Conservation (phyloP, 1,284 basidiomycete genomes). For the Austroboletus novae-zelandiae region DNA sequence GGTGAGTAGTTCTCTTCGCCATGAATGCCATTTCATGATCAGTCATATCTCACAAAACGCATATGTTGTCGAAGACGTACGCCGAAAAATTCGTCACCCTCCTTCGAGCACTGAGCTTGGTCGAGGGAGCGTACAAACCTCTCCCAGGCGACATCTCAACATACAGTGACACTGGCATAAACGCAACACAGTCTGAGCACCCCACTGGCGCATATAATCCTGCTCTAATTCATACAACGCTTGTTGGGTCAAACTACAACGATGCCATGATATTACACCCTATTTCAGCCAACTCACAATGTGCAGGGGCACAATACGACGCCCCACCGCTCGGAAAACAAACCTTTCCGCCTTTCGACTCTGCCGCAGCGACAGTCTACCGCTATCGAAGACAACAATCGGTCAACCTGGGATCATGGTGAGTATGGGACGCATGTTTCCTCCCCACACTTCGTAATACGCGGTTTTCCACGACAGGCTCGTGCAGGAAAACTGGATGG, state of each 20-base stretch:
- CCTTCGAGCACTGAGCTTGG: constrained; percentile 16
- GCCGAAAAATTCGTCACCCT: constrained; percentile 7
- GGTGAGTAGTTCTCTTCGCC: background rate
- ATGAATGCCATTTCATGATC: too few relatives aligned
- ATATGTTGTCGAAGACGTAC: background rate
- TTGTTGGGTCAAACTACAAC: background rate
- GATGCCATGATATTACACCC: constrained; percentile 1
- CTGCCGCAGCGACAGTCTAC: constrained; percentile 15
- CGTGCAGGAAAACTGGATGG: constrained; percentile 80
- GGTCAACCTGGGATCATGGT: constrained; percentile 25
- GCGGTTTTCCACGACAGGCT: constrained; percentile 49
- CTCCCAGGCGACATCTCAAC: constrained; percentile 3
- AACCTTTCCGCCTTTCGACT: constrained; percentile 17
- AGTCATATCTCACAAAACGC: background rate
- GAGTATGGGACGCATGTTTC: background rate
- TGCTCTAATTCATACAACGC: background rate
- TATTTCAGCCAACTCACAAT: background rate
- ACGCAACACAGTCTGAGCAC: background rate
- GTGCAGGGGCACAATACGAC: constrained; percentile 10
- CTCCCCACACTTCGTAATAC: background rate
- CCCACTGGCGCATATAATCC: background rate
- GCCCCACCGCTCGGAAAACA: constrained; percentile 7
- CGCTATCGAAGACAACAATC: constrained; percentile 24
- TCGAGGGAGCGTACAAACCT: constrained; percentile 22
- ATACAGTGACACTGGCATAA: background rate